phyloP scores from a whole-genome alignment of 1,139 yeast genomes.

The Lodderomyces pseudojiufengensis region DNA sequence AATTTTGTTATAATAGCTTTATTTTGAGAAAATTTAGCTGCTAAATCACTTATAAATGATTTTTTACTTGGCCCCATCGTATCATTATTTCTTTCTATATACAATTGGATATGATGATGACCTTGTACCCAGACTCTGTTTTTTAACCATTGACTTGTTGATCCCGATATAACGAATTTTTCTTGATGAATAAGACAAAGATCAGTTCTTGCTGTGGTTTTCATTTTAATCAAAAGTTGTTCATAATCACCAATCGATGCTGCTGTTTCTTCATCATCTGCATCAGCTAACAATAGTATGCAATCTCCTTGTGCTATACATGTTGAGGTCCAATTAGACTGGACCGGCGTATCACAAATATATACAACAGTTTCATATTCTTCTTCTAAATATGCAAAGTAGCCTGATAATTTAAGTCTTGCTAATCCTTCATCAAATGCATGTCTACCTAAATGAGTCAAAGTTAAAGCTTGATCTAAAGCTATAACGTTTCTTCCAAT shows the following conservation, averaged over 20 bases:
- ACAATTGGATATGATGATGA: constrained; percentile 85
- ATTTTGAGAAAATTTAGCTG: constrained; percentile 31
- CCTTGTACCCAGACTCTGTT: constrained; percentile 86
- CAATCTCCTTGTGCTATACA: constrained; percentile 96
- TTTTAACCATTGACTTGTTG: constrained; percentile 81
- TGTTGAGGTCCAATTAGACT: constrained; percentile 86
- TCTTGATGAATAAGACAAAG: constrained; percentile 82
- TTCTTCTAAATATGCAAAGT: constrained; percentile 88
- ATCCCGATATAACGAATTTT: constrained; percentile 76
- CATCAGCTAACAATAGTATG: constrained; percentile 67
- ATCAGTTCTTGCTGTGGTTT: constrained; percentile 87
- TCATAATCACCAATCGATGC: constrained; percentile 86
- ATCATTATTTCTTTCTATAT: constrained; percentile 22
- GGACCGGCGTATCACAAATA: constrained; percentile 79
- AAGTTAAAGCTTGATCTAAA: constrained; percentile 75
- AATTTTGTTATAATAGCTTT: constrained; percentile 31
- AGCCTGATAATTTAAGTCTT: constrained; percentile 79
- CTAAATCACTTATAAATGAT: constrained; percentile 34
- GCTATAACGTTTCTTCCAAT: constrained; percentile 75
- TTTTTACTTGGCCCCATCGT: constrained; percentile 15
- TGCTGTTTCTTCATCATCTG: constrained; percentile 56
- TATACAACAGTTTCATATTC: constrained; percentile 81
- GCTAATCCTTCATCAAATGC: constrained; percentile 87
- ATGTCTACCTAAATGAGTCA: constrained; percentile 81
- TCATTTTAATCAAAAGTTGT: constrained; percentile 64